Evolutionary conservation across 2,329 filamentous ascomycete species (phyloP).

Genomic region (Fusarium bactridioides): DNA sequence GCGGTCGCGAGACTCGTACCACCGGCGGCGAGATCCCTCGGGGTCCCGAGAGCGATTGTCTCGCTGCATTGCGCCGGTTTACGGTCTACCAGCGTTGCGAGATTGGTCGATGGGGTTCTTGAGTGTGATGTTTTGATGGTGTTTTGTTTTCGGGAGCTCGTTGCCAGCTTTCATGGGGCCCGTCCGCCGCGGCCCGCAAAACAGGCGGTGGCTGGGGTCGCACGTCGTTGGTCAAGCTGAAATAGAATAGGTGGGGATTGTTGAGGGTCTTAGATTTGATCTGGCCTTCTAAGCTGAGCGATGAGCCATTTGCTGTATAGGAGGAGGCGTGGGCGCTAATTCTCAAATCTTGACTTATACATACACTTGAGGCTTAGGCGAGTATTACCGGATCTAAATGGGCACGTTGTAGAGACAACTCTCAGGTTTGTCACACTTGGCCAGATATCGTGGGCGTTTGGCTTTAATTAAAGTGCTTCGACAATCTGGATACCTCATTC

Average conservation of each 20-base stretch:
- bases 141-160: constrained; percentile 43
- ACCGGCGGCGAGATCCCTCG: constrained; percentile 62
- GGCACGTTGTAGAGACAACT: constrained; percentile 22
- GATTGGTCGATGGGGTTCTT: constrained; percentile 14
- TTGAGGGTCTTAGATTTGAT: constrained; percentile 38
- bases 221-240: constrained; percentile 34
- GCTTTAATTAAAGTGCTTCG: constrained; percentile 19
- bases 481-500: constrained; percentile 29
- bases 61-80: constrained; percentile 58
- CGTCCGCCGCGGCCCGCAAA: constrained; percentile 40
- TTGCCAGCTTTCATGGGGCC: constrained; percentile 37
- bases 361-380: neutral
- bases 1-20: constrained; percentile 46
- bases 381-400: neutral
- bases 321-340: constrained; percentile 5
- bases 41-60: constrained; percentile 64
- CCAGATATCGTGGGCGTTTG: constrained; percentile 11
- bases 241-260: constrained; percentile 16
- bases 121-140: constrained; percentile 36
- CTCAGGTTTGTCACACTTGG: constrained; percentile 12
- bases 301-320: neutral
- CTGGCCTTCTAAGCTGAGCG: constrained; percentile 20
- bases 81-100: constrained; percentile 35
- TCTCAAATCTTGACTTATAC: constrained; percentile 5
- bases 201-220: constrained; percentile 43